Conservation (phyloP, 768 basidiomycete species). For the Scleroderma citrinum region DNA sequence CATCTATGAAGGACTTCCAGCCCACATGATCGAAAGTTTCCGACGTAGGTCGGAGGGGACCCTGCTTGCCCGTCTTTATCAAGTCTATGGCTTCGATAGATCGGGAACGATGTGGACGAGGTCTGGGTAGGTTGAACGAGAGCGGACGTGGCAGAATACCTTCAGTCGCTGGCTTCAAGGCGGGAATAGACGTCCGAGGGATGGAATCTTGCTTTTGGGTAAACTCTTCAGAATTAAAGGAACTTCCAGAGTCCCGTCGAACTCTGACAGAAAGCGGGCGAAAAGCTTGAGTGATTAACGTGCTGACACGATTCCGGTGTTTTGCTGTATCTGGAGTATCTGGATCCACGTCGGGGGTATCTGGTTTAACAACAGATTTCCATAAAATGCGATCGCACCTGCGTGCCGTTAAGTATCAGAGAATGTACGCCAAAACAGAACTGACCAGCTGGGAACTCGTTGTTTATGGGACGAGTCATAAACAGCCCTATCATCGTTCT, state of each 20-base stretch:
- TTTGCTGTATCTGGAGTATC: constrained; percentile 25
- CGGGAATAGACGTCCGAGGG: constrained; percentile 7
- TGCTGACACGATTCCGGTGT: constrained; percentile 44
- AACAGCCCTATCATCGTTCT: constrained; percentile 51
- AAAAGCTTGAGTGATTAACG: constrained; percentile 50
- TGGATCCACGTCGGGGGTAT: constrained; percentile 37
- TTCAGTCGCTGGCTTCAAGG: constrained; percentile 8
- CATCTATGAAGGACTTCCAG: constrained; percentile 12
- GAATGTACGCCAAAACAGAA: constrained; percentile 2
- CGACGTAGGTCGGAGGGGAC: constrained; percentile 8
- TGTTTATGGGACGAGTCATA: constrained; percentile 80
- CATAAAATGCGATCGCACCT: constrained; percentile 85
- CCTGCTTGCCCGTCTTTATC: neutral
- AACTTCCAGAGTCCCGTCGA: constrained; percentile 34
- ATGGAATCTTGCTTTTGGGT: constrained; percentile 19
- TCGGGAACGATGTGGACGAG: constrained; percentile 12
- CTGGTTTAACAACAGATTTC: constrained; percentile 62
- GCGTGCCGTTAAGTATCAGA: neutral
- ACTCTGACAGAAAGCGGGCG: constrained; percentile 38
- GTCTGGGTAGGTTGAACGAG: constrained; percentile 17
- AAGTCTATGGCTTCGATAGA: constrained; percentile 26
- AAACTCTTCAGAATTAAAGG: constrained; percentile 20
- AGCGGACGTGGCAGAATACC: constrained; percentile 12
- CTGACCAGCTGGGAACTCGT: constrained; percentile 80
- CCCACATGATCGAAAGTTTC: constrained; percentile 10